phyloP scores from a whole-genome alignment of 495 filamentous ascomycete species.

The Cryomyces minteri region DNA sequence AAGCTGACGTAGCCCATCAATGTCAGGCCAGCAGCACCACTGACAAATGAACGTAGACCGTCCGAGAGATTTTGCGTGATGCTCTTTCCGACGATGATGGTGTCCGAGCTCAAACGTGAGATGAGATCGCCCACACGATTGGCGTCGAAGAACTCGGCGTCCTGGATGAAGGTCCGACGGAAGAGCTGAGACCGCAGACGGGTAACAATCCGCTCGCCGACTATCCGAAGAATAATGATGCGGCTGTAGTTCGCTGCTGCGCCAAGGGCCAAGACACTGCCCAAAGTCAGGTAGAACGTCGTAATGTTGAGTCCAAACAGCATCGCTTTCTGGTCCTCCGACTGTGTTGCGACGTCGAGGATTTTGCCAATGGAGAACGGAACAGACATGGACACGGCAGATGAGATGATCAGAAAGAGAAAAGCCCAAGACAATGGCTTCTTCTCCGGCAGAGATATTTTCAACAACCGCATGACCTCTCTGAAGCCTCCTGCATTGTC shows the following conservation, averaged over 20 bases:
- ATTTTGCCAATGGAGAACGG: conserved; percentile 94
- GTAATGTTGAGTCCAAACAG: conserved; percentile 57
- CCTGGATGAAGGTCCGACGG: conserved; percentile 75
- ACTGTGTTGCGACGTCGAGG: conserved; percentile 64
- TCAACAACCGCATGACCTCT: conserved; percentile 76
- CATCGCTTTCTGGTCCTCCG: conserved; percentile 25
- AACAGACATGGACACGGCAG: conserved; percentile 79
- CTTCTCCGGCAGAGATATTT: conserved; percentile 71
- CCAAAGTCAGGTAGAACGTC: conserved; percentile 66
- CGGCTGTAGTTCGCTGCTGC: conserved; percentile 84
- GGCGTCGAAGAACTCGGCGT: conserved; percentile 97
- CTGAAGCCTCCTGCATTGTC: conserved; percentile 41
- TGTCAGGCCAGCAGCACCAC: conserved; percentile 68
- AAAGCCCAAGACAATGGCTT: conserved; percentile 66
- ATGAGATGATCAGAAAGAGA: conserved; percentile 68
- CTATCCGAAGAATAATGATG: conserved; percentile 84
- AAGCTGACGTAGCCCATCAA: conserved; percentile 88
- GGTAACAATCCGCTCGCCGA: conserved; percentile 86
- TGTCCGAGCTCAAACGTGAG: conserved; percentile 85
- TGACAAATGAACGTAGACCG: conserved; percentile 73
- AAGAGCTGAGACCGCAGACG: conserved; percentile 79
- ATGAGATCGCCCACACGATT: conserved; percentile 94
- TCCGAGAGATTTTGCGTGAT: conserved; percentile 97
- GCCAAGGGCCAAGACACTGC: conserved; percentile 42
- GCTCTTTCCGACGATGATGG: conserved; percentile 92